phyloP scores from a whole-genome alignment of 495 filamentous ascomycete species.

The Beverwykella pulmonaria region DNA sequence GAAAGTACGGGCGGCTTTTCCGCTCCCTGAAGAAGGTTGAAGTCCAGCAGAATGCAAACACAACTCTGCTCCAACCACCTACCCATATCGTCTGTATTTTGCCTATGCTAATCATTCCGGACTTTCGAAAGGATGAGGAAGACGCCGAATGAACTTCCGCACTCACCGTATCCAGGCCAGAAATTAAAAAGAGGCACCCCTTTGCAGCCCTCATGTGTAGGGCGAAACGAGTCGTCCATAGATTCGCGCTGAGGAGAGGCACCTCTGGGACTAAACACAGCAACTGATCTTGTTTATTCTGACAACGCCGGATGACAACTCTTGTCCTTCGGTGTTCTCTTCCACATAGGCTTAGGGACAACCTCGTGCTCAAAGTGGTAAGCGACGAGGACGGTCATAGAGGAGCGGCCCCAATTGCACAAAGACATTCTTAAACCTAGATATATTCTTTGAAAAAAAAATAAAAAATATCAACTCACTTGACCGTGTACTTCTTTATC shows the following conservation, averaged over 20 bases:
- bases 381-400: background rate
- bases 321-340: background rate
- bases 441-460: background rate
- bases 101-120: background rate
- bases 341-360: background rate
- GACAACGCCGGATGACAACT: background rate
- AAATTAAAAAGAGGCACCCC: background rate
- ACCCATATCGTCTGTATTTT: background rate
- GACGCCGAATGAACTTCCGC: background rate
- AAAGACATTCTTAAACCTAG: background rate
- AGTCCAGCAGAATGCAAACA: background rate
- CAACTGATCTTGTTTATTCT: background rate
- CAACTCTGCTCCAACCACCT: background rate
- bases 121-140: background rate
- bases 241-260: background rate
- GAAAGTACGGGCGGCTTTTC: conserved; percentile 18
- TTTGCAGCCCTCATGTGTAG: background rate
- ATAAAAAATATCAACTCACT: background rate
- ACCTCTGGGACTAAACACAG: background rate
- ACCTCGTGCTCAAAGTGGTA: background rate
- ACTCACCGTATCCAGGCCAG: background rate
- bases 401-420: background rate
- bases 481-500: no score
- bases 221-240: background rate
- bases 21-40: conserved; percentile 5